These are phyloP conservation scores for Nothomitra cinnamomea DNA, from an alignment of 2,329 filamentous ascomycete genomes.

Conservation along the genomic window DNA sequence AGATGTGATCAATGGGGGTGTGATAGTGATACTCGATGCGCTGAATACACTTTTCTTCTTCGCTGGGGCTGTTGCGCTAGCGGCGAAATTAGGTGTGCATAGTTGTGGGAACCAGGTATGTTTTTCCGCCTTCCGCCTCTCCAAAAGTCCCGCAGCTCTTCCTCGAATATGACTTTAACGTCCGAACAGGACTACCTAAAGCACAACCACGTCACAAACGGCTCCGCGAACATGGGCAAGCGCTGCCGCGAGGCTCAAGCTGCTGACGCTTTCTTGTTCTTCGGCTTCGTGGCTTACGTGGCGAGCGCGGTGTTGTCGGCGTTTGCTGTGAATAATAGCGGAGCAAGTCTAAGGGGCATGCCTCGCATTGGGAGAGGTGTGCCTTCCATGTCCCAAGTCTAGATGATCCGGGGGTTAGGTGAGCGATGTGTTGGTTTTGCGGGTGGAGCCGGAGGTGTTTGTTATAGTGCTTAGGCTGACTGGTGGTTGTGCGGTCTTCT, in stretches of 20 bases:
- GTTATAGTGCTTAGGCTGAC: no score
- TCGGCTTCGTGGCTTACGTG: slow-evolving; percentile 48
- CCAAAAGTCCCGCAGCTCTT: no score
- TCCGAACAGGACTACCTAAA: slow-evolving; percentile 23
- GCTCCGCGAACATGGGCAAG: slow-evolving; percentile 39
- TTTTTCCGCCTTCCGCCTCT: no score
- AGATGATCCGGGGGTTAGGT: slow-evolving; percentile 13
- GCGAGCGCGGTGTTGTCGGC: slow-evolving; percentile 38
- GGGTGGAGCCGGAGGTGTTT: no score
- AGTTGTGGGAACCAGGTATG: slow-evolving; percentile 46
- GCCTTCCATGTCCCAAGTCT: slow-evolving; percentile 38
- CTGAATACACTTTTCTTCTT: slow-evolving; percentile 40
- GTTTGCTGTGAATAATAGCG: slow-evolving; percentile 24
- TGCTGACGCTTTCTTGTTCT: slow-evolving; percentile 61
- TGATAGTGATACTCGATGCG: slow-evolving; percentile 27
- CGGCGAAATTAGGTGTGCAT: slow-evolving; percentile 49
- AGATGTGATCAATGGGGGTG: slow-evolving; percentile 23
- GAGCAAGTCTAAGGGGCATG: slow-evolving; percentile 7
- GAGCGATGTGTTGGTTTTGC: neutral
- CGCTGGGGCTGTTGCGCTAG: slow-evolving; percentile 51
- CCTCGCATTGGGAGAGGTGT: slow-evolving; percentile 25
- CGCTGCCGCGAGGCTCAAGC: slow-evolving; percentile 63
- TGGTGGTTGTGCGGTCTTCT: no score
- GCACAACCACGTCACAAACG: slow-evolving; percentile 44
- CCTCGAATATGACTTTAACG: no score